Evolutionary conservation across 768 basidiomycete species (phyloP).

Genomic region (Mycena vitilis): DNA sequence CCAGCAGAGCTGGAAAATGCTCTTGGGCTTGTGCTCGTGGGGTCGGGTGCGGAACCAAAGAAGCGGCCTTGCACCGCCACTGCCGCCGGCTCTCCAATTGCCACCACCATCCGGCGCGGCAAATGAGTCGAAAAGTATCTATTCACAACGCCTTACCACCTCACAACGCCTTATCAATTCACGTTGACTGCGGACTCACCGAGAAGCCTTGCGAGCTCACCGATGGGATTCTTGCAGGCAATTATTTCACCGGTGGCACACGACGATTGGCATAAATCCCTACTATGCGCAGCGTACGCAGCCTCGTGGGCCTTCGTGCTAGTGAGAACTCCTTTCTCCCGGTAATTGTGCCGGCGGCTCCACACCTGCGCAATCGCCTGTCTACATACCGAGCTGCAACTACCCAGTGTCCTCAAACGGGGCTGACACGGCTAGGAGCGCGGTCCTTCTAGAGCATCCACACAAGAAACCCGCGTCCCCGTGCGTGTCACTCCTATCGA

Average conservation of each 20-base stretch:
- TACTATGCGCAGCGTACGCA: background rate
- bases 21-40: background rate
- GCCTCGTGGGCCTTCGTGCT: background rate
- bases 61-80: background rate
- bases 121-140: background rate
- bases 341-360: conserved; percentile 6
- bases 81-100: background rate
- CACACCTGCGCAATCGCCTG: background rate
- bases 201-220: background rate
- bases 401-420: background rate
- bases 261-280: background rate
- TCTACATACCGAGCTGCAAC: background rate
- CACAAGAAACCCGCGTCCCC: conserved; percentile 4
- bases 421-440: background rate
- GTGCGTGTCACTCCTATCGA: conserved; percentile 16
- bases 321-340: background rate
- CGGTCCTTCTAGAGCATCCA: conserved; percentile 20
- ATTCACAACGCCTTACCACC: background rate
- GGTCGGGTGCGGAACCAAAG: background rate
- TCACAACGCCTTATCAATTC: background rate
- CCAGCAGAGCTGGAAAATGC: background rate
- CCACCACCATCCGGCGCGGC: background rate
- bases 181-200: background rate
- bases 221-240: background rate
- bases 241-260: conserved; percentile 19